These are phyloP conservation scores for Phytophthora melonis DNA, from an alignment of 352 stramenopile genomes.

Conservation along the genomic window DNA sequence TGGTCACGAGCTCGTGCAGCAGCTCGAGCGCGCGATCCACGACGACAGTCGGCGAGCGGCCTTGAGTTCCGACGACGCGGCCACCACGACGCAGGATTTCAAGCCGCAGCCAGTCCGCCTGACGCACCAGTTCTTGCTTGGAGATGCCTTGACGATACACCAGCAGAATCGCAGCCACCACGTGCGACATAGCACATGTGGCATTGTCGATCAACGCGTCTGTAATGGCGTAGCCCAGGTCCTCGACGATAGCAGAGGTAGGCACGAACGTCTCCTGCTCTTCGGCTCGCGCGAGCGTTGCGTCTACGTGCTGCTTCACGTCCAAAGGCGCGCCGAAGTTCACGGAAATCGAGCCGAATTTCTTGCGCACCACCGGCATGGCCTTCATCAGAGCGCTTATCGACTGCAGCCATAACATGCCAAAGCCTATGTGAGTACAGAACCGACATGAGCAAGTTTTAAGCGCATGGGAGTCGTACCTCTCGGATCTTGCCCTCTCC, in stretches of 20 bases:
- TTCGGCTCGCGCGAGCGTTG: constrained; percentile 33
- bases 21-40: constrained; percentile 75
- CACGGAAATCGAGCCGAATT: constrained; percentile 86
- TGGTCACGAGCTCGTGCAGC: constrained; percentile 75
- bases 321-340: constrained; percentile 80
- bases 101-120: constrained; percentile 76
- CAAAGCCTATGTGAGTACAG: neutral
- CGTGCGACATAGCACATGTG: constrained; percentile 79
- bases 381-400: constrained; percentile 75
- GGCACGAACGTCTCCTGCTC: constrained; percentile 48
- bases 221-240: constrained; percentile 81
- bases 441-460: neutral
- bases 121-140: constrained; percentile 71
- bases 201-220: constrained; percentile 72
- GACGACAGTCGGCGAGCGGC: constrained; percentile 68
- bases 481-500: constrained; percentile 86
- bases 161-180: constrained; percentile 79
- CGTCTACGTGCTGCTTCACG: constrained; percentile 59
- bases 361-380: constrained; percentile 72
- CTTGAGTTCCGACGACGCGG: constrained; percentile 76
- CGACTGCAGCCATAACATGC: constrained; percentile 43
- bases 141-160: constrained; percentile 85
- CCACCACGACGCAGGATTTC: constrained; percentile 79
- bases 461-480: constrained; percentile 28
- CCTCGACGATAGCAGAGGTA: constrained; percentile 53